A percentile compares a stretch with the other conserved stretches of the same genome.
Evolutionary conservation across 2,329 filamentous ascomycete genomes (phyloP).

Genomic region (Fusarium oligoseptatum): DNA sequence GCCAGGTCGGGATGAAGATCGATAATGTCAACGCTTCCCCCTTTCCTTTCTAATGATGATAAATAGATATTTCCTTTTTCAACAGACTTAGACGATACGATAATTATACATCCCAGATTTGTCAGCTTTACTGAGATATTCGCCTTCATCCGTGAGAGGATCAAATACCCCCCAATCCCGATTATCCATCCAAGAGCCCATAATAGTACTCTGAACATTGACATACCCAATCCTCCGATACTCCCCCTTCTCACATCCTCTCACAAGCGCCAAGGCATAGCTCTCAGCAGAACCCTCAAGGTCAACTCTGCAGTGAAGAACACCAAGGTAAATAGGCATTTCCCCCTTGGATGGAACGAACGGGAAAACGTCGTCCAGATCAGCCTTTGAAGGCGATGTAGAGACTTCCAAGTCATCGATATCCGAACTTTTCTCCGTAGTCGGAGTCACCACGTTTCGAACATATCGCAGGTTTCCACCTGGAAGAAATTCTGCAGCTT

Average conservation of each 20-base stretch:
- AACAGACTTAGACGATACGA: constrained; percentile 22
- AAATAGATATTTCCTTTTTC: background rate
- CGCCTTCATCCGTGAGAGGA: constrained; percentile 15
- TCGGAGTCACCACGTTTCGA: constrained; percentile 7
- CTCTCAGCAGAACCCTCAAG: background rate
- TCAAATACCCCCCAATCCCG: constrained; percentile 28
- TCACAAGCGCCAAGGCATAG: constrained; percentile 23
- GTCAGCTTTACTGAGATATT: constrained; percentile 20
- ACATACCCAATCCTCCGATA: constrained; percentile 31
- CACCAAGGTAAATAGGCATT: constrained; percentile 21
- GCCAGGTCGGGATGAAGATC: constrained; percentile 46
- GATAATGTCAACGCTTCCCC: background rate
- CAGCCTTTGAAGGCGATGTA: background rate
- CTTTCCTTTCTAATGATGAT: background rate
- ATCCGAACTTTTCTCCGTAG: background rate
- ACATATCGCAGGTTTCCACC: constrained; percentile 29
- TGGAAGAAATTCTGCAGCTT: constrained; percentile 34
- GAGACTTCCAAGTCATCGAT: background rate
- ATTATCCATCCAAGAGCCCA: constrained; percentile 6
- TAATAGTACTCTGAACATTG: background rate
- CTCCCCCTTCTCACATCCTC: constrained; percentile 24
- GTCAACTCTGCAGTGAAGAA: constrained; percentile 17
- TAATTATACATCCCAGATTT: constrained; percentile 23
- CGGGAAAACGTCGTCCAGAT: constrained; percentile 17
- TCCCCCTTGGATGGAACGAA: background rate